Evolutionary conservation across 2,329 filamentous ascomycete genomes (phyloP).

Genomic region (Pseudocercospora pini-densiflorae): DNA sequence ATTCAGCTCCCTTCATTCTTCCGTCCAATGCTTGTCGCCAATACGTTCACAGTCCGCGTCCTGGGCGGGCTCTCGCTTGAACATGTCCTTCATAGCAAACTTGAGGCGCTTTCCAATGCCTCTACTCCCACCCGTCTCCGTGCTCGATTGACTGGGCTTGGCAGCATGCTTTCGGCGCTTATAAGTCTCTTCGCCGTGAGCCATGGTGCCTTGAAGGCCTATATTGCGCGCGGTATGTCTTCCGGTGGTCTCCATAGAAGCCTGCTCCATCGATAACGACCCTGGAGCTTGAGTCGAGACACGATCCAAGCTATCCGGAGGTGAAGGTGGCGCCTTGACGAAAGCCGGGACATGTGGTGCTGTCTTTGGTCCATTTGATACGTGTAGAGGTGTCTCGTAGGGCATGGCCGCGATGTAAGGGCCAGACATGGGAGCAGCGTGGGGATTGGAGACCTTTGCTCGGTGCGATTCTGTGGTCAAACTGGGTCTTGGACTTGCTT

Average conservation of each 20-base stretch:
- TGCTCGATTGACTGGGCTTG: not conserved
- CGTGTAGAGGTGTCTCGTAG: conserved; percentile 21
- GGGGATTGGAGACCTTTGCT: not conserved
- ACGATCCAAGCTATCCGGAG: conserved; percentile 23
- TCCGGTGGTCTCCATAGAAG: not conserved
- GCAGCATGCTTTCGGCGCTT: not conserved
- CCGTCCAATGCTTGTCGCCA: conserved; percentile 38
- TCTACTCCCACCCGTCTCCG: not conserved
- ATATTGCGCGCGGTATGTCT: not conserved
- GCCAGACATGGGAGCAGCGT: not conserved
- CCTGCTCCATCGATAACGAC: not conserved
- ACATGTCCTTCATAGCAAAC: conserved; percentile 33
- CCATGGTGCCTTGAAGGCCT: not conserved
- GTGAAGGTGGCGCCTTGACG: conserved; percentile 21
- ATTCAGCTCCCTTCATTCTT: conserved; percentile 24
- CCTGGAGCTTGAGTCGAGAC: conserved; percentile 4
- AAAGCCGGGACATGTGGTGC: conserved; percentile 15
- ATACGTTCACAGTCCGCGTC: conserved; percentile 33
- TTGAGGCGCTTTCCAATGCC: conserved; percentile 31
- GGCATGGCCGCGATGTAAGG: conserved; percentile 10
- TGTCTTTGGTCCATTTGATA: conserved; percentile 15
- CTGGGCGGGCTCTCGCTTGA: conserved; percentile 33
- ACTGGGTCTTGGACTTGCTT: not conserved
- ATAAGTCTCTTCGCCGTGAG: not conserved
- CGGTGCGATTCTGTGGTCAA: not conserved